A percentile compares a stretch with the other conserved stretches of the same genome.
These are phyloP conservation scores for Podospora anserina DNA, from an alignment of 495 filamentous ascomycete genomes.

Conservation along the genomic window DNA sequence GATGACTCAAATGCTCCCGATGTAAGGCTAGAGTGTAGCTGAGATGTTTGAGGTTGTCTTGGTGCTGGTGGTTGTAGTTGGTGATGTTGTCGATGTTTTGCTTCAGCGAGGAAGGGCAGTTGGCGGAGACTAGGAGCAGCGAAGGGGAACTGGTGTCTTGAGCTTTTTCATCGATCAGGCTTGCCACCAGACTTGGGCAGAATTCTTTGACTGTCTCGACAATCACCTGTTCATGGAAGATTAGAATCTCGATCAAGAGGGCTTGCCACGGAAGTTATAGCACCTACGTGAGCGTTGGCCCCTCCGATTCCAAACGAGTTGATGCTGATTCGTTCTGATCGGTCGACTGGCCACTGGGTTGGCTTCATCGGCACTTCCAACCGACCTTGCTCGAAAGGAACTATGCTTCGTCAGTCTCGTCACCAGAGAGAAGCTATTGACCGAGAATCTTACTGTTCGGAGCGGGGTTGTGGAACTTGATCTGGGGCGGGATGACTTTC, in stretches of 20 bases:
- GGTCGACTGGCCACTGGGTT: slow-evolving; percentile 23
- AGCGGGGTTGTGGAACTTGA: slow-evolving; percentile 28
- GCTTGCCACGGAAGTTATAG: neutral
- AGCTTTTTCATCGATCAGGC: neutral
- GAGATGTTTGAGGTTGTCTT: neutral
- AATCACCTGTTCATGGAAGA: neutral
- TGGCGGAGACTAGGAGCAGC: slow-evolving; percentile 9
- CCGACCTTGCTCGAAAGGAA: slow-evolving; percentile 17
- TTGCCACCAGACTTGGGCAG: neutral
- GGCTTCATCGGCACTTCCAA: slow-evolving; percentile 27
- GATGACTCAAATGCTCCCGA: neutral
- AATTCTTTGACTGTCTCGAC: neutral
- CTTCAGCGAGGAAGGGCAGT: neutral
- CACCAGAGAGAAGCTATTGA: neutral
- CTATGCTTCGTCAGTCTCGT: no score
- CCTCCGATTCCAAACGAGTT: slow-evolving; percentile 56
- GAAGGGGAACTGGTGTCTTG: neutral
- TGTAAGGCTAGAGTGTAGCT: neutral
- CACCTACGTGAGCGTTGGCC: slow-evolving; percentile 20
- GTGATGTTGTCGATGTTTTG: neutral
- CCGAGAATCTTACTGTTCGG: neutral
- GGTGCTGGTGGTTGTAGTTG: neutral
- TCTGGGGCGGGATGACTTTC: slow-evolving; percentile 40
- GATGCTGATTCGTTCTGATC: slow-evolving; percentile 34
- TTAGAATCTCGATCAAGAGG: neutral